Evolutionary conservation across 2,329 filamentous ascomycete species (phyloP), one percentile per base, ranked within the genome.

Genomic region (Aureobasidium sp.): DNA sequence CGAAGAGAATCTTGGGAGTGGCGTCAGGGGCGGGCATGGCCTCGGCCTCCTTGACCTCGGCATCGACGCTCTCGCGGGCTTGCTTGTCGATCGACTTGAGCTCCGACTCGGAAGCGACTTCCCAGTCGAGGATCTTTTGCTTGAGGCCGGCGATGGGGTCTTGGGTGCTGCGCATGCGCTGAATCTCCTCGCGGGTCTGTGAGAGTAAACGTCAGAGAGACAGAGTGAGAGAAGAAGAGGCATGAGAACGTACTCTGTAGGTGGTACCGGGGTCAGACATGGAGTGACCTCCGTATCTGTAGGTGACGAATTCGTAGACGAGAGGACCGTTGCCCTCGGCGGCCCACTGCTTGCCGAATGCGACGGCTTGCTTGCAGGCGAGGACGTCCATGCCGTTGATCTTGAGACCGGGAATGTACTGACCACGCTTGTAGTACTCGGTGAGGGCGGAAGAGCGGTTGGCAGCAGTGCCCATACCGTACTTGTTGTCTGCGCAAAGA

Each of bases 361-460:
- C 79, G 66, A 95, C 90, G 60, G 93, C 93, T 50, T 91, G 90
- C 81, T 95, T 95, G 72, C 96, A 91, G 60, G 93, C 91, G 59
- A 98, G 86, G 64, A 95, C 90, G 70, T 98, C 93, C 93, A 98
- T 98, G 68, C 89, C 93, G 77, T 98, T 98, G 73, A 98, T 89
- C 83, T 98, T 98, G 66, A 98, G 83, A 77, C 93, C 93, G 55
- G 93, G 91, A 63, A 98, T 98, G 80, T 97, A 98, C 78, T 98
- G 93, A 62, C 93, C 93, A 76, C 93, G 91, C 85, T 97, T 97
- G 84, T 98, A 97, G 85, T 98, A 98, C 74, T 98, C 93, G 72
- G 93, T 97, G 70, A 96, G 77, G 65, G 93, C 93, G 57, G 93
- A 91, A 57, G 93, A 90, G 66, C 93, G 90, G 74, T 86, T 85